Base-by-base conservation (phyloP, 169 alveolate species). In the Toxoplasma gondii region DNA sequence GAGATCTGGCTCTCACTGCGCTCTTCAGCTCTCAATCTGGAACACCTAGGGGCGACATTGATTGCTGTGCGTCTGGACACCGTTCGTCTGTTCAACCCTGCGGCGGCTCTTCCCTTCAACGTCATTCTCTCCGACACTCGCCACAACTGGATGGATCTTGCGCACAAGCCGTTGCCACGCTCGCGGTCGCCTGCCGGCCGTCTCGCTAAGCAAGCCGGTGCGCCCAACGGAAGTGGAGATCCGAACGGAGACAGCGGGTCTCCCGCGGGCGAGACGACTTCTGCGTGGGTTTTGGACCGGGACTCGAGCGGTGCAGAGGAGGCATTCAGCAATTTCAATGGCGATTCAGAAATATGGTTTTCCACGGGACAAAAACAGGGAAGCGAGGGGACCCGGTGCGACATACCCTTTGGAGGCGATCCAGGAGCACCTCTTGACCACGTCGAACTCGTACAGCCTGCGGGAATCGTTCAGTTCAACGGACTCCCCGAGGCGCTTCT, bases 1-100 rank as follows among this genome's bases (percentile, higher is more conserved):
- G 74, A 64, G 7, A 31, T 64, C 34, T 19, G 74, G 5, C 7
- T 64, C 74, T 64, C 74, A 12, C 29, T 64, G 34, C 74, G 22
- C 74, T 4, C 31, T 16, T 64, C 74, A 7, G 74, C 24, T 27
- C 74, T 64, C n/a, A 16, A 31, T 38, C 86, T 78, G n/a, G 86
- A 78, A 45, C 39, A 78, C 45, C 44, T 78, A 12, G 39, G n/a
- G 43, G 86, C 86, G 4, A 78, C 86, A 4, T n/a, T 78, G 44
- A 45, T 38, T n/a, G 86, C 86, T 1, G 86, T 78, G 45, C 45
- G 86, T 1, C 43, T 78, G 39, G 86, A 78, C 86, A 78, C 86
- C 27, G 86, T 45, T 38, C 86, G 86, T n/a, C 31, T 78, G 39
- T 78, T 78, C 86, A 41, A 78, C 45, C 86, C 86, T 38, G 19